Evolutionary conservation across 768 basidiomycete species (phyloP).

Genomic region (Chalciporus sphaerocephalus): DNA sequence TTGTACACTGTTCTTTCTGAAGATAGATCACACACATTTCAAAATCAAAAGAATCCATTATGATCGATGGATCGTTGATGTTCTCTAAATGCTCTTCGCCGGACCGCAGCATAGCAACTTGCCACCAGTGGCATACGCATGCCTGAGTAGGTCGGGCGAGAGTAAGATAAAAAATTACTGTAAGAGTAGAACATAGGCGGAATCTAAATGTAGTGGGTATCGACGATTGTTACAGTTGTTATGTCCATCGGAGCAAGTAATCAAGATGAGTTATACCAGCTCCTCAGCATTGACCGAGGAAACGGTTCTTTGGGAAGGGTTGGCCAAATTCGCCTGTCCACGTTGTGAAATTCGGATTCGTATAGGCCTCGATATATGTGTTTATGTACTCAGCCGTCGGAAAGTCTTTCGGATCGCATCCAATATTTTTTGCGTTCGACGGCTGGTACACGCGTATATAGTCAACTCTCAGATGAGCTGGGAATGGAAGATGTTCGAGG

Average conservation of each 20-base stretch:
- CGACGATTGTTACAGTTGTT: neutral
- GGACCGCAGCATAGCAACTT: neutral
- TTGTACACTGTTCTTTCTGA: neutral
- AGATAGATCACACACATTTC: neutral
- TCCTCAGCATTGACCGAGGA: constrained; percentile 40
- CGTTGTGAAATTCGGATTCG: constrained; percentile 48
- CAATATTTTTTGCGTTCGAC: constrained; percentile 55
- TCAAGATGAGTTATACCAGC: neutral
- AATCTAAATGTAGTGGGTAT: neutral
- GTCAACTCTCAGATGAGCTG: constrained; percentile 46
- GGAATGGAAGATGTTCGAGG: constrained; percentile 47
- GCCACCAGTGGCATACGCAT: neutral
- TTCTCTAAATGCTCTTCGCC: neutral
- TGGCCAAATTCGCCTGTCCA: constrained; percentile 44
- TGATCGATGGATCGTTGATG: neutral
- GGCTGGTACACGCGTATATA: constrained; percentile 74
- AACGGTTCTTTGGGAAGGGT: constrained; percentile 47
- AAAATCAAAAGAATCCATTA: neutral
- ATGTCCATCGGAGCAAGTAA: neutral
- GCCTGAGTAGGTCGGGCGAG: neutral
- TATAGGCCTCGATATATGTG: constrained; percentile 62
- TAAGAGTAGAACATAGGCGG: neutral
- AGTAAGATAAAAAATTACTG: neutral
- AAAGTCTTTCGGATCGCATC: constrained; percentile 62
- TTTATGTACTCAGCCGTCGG: constrained; percentile 75